Evolutionary conservation across 176 grass and related monocot species (phyloP), one percentile per base, ranked within the genome.

Genomic region (Phoenix roebelenii): DNA sequence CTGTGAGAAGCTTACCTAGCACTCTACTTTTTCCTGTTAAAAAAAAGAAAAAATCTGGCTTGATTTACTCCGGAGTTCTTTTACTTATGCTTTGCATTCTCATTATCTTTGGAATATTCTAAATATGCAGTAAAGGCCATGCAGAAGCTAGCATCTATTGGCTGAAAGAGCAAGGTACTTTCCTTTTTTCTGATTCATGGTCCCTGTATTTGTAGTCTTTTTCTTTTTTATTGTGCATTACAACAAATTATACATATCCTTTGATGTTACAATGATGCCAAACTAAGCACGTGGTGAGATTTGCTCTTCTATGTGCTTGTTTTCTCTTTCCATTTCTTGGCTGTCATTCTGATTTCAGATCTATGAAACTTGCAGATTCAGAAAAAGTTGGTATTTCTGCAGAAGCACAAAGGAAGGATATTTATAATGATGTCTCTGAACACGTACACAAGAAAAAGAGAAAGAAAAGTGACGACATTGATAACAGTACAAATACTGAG

Each of bases 91-190:
- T 62, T 23, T 55, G 44, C 32, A 51, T 56, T 25, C 56, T 77
- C 32, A 62, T 61, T 18, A 18, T 77, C 17, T 55, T 48, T 20
- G n/a, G n/a, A 60, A 61, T 51, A 9, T 62, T 52, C 16, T 48
- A 16, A 0, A 3, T 18, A 19, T 83, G 52, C 73, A 92, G 84
- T n/a, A 20, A 44, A 60, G n/a, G 16, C 22, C 9, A 61, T 60
- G 64, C 51, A 16, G 61, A 16, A 22, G 63, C 48, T 29, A 16
- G 3, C 22, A 17, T 64, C 7, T 4, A 24, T 16, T 57, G 5
- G 15, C n/a, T 39, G 23, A 57, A 18, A 54, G 63, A 66, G 58
- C 61, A 91, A 85, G 93, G 87, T 97, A 80, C 44, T 15, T 30
- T 39, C n/a, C 3, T 75, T 1, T 50, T 17, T 19, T 69, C n/a